Conservation (phyloP, 257 asterid species). For the Fraxinus americana region DNA sequence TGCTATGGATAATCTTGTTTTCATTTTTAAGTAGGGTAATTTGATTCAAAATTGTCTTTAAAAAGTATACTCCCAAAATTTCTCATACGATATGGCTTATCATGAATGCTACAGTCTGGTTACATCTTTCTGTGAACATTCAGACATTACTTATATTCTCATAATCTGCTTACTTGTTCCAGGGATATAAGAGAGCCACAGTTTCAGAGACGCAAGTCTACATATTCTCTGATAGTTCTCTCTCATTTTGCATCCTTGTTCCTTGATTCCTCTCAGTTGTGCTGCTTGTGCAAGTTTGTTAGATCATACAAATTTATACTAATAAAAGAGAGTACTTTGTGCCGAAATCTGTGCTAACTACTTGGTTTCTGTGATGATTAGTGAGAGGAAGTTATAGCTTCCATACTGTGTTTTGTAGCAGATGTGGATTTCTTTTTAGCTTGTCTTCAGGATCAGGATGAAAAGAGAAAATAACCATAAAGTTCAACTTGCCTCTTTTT, state of each 20-base stretch:
- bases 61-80: not conserved
- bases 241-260: slow-evolving; percentile 4
- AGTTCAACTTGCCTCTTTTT: not conserved
- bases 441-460: not conserved
- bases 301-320: slow-evolving; percentile 6
- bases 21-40: not conserved
- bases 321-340: not conserved
- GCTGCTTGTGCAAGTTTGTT: not conserved
- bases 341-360: slow-evolving; percentile 4
- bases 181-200: slow-evolving; percentile 87
- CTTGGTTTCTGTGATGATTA: not conserved
- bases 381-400: not conserved
- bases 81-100: not conserved
- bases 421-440: not conserved
- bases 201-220: slow-evolving; percentile 81
- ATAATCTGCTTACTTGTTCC: slow-evolving; percentile 32
- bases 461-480: not conserved
- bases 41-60: not conserved
- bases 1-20: slow-evolving; percentile 8
- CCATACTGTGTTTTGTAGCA: not conserved
- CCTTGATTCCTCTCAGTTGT: not conserved
- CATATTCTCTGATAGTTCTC: slow-evolving; percentile 29
- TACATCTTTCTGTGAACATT: slow-evolving; percentile 7
- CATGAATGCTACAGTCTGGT: not conserved
- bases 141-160: slow-evolving; percentile 10